A percentile compares a stretch with the other conserved stretches of the same genome.
Conservation (phyloP, 2,329 filamentous ascomycete species). For the Ophiostoma fasciatum region DNA sequence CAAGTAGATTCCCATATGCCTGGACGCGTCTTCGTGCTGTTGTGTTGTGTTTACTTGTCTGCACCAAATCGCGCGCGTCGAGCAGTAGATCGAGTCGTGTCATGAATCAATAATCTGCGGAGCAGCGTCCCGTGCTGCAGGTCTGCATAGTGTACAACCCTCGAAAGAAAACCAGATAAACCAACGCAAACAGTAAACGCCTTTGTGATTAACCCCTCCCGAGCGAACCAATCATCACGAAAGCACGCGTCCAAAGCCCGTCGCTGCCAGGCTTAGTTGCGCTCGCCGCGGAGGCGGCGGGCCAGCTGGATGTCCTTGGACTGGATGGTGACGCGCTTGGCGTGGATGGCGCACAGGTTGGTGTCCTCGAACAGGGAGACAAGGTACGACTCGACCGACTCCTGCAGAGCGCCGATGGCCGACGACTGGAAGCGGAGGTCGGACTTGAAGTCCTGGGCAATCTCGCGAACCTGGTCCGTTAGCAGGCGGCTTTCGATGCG, state of each 20-base stretch:
- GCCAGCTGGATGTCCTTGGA: constrained; percentile 95
- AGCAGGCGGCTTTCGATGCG: too few relatives aligned
- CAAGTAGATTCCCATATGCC: too few relatives aligned
- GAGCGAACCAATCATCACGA: constrained; percentile 2
- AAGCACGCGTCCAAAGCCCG: not conserved
- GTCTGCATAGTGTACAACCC: constrained; percentile 29
- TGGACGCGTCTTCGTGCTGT: too few relatives aligned
- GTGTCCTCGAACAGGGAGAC: constrained; percentile 97
- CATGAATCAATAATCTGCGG: constrained; percentile 11
- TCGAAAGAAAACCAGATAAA: constrained; percentile 18
- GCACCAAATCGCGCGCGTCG: too few relatives aligned
- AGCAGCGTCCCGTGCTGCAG: constrained; percentile 10
- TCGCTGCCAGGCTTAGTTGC: constrained; percentile 53
- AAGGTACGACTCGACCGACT: constrained; percentile 97
- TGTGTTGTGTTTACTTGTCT: too few relatives aligned
- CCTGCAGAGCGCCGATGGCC: constrained; percentile 91
- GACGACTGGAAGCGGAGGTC: constrained; percentile 97
- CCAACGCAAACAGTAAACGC: constrained; percentile 29
- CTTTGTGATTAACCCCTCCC: constrained; percentile 25
- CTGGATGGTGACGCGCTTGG: constrained; percentile 98
- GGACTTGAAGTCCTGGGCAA: constrained; percentile 89
- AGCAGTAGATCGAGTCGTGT: not conserved
- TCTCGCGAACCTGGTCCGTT: constrained; percentile 60
- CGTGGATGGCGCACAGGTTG: constrained; percentile 96
- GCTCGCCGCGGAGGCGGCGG: constrained; percentile 85